Conservation (phyloP, 2,329 filamentous ascomycete genomes). For the Penicillium sumatraense region DNA sequence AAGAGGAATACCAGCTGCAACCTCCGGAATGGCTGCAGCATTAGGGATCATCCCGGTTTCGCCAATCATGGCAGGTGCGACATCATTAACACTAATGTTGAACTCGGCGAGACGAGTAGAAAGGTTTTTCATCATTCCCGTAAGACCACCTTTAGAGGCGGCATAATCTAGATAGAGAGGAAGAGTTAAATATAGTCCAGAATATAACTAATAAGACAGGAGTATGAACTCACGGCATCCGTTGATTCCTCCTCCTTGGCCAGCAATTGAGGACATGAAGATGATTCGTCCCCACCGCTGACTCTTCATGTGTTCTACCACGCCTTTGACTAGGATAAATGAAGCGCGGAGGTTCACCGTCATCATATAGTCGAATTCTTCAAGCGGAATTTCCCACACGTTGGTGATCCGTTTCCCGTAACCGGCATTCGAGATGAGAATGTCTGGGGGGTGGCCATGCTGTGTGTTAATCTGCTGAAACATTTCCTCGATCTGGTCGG, state of each 20-base stretch:
- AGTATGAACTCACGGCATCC: constrained; percentile 54
- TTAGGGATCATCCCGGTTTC: constrained; percentile 67
- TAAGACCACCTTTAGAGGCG: constrained; percentile 65
- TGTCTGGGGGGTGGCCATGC: constrained; percentile 63
- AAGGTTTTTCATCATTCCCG: constrained; percentile 69
- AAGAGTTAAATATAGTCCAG: neutral
- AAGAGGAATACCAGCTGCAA: constrained; percentile 64
- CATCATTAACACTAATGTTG: constrained; percentile 69
- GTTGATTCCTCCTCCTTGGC: constrained; percentile 67
- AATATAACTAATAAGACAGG: neutral
- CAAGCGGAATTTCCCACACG: constrained; percentile 63
- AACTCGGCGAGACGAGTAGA: constrained; percentile 62
- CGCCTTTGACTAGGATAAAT: constrained; percentile 65
- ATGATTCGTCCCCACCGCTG: constrained; percentile 67
- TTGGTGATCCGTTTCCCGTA: constrained; percentile 64
- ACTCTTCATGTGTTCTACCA: constrained; percentile 64
- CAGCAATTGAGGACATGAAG: constrained; percentile 67
- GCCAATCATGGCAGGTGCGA: constrained; percentile 72
- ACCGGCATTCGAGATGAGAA: constrained; percentile 69
- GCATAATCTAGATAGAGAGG: constrained; percentile 50
- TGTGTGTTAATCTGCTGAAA: constrained; percentile 58
- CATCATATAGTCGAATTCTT: constrained; percentile 68
- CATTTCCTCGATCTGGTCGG: constrained; percentile 58
- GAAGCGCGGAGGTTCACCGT: constrained; percentile 66
- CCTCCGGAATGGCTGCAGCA: constrained; percentile 61